Evolutionary conservation across 2,329 filamentous ascomycete species (phyloP).

Genomic region (Pyrenophora teres): DNA sequence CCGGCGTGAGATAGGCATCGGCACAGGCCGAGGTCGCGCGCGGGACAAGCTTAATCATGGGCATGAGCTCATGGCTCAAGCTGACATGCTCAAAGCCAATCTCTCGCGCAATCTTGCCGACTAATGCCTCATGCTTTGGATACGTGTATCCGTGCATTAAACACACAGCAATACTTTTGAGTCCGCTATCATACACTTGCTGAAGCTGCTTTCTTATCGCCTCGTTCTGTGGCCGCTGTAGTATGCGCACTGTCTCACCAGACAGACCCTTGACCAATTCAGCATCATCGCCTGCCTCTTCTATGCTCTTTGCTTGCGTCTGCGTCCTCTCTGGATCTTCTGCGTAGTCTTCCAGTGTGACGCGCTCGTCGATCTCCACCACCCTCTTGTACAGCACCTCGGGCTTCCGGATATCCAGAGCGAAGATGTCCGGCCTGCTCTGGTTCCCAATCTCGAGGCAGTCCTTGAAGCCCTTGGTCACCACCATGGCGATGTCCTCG

Average conservation of each 20-base stretch:
- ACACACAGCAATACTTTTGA: slow-evolving; percentile 84
- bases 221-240: slow-evolving; percentile 64
- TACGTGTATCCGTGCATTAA: slow-evolving; percentile 94
- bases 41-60: slow-evolving; percentile 83
- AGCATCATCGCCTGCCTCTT: slow-evolving; percentile 51
- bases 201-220: slow-evolving; percentile 66
- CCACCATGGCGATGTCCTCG: slow-evolving; percentile 83
- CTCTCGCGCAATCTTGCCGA: slow-evolving; percentile 76
- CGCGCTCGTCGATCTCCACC: slow-evolving; percentile 87
- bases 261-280: slow-evolving; percentile 72
- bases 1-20: slow-evolving; percentile 79
- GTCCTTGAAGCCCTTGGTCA: slow-evolving; percentile 86
- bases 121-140: slow-evolving; percentile 78
- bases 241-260: slow-evolving; percentile 73
- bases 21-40: slow-evolving; percentile 77
- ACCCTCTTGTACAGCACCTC: slow-evolving; percentile 85
- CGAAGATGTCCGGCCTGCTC: slow-evolving; percentile 86
- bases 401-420: slow-evolving; percentile 83
- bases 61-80: slow-evolving; percentile 79
- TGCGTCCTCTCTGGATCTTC: slow-evolving; percentile 75
- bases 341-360: slow-evolving; percentile 89
- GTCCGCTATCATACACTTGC: slow-evolving; percentile 69
- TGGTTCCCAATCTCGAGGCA: slow-evolving; percentile 90
- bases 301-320: slow-evolving; percentile 60
- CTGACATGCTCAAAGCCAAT: slow-evolving; percentile 85